A percentile compares a stretch with the other conserved stretches of the same genome.
These are phyloP conservation scores for Lumnitzera racemosa DNA, from an alignment of 345 rosid species.

Conservation along the genomic window DNA sequence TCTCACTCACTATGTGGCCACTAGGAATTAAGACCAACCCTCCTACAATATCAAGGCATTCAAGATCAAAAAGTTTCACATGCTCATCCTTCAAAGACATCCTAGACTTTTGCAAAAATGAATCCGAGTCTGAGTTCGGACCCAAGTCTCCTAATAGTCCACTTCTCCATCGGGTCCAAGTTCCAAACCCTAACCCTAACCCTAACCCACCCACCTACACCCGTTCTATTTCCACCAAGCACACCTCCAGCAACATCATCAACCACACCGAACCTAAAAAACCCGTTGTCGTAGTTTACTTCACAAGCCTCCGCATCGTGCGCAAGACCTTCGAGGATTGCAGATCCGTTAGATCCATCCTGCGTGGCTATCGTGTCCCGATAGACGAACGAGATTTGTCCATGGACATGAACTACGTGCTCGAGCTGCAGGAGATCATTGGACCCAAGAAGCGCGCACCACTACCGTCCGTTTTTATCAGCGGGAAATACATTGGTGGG, in stretches of 20 bases:
- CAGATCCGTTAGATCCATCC: slow-evolving; percentile 47
- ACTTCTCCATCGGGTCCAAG: neutral
- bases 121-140: slow-evolving; percentile 13
- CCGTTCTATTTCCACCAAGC: too few species aligned
- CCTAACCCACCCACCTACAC: too few species aligned
- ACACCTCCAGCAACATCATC: too few species aligned
- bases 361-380: slow-evolving; percentile 38
- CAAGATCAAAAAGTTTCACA: slow-evolving; percentile 24
- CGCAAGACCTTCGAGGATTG: slow-evolving; percentile 77
- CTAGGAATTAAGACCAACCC: slow-evolving; percentile 22
- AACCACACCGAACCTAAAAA: slow-evolving; percentile 1
- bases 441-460: slow-evolving; percentile 11
- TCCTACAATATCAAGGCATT: slow-evolving; percentile 5
- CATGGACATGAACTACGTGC: slow-evolving; percentile 44
- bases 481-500: slow-evolving; percentile 26
- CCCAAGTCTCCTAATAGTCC: slow-evolving; percentile 17
- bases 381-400: slow-evolving; percentile 80
- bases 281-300: slow-evolving; percentile 46
- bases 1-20: slow-evolving; percentile 27
- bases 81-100: slow-evolving; percentile 55
- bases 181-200: neutral
- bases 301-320: slow-evolving; percentile 68
- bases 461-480: slow-evolving; percentile 24
- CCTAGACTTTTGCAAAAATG: slow-evolving; percentile 22
- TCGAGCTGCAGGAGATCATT: slow-evolving; percentile 40